Conservation (phyloP, 2,329 filamentous ascomycete species). For the Allantophomopsis lycopodina region DNA sequence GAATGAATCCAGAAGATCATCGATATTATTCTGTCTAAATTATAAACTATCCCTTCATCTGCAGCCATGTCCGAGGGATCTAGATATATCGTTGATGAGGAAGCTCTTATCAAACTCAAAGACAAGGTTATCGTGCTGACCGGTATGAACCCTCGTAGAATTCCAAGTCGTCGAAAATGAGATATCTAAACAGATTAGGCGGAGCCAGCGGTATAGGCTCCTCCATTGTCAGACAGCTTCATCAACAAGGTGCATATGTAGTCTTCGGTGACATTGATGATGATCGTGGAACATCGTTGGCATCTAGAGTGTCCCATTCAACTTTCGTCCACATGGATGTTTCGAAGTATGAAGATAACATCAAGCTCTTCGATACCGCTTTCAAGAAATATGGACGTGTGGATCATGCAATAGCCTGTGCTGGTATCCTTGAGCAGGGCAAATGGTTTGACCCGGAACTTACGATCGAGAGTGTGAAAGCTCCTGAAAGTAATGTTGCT, state of each 20-base stretch:
- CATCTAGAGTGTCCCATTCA: slow-evolving; percentile 12
- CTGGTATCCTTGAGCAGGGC: slow-evolving; percentile 31
- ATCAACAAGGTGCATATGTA: slow-evolving; percentile 38
- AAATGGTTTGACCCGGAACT: slow-evolving; percentile 16
- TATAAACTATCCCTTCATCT: no score
- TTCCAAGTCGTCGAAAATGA: not conserved
- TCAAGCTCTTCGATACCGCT: slow-evolving; percentile 33
- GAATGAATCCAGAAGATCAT: no score
- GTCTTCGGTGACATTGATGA: slow-evolving; percentile 30
- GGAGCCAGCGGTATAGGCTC: slow-evolving; percentile 45
- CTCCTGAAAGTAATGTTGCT: slow-evolving; percentile 10
- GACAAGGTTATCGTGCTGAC: slow-evolving; percentile 36
- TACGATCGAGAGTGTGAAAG: slow-evolving; percentile 1
- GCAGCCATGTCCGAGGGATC: slow-evolving; percentile 21
- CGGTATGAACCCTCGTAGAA: slow-evolving; percentile 17
- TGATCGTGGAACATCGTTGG: slow-evolving; percentile 4
- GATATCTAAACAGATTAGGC: slow-evolving; percentile 19
- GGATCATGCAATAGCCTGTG: slow-evolving; percentile 24
- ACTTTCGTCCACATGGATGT: slow-evolving; percentile 24
- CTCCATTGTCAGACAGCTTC: slow-evolving; percentile 35
- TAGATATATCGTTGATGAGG: no score
- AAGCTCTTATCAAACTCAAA: slow-evolving; percentile 16
- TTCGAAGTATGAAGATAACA: slow-evolving; percentile 28
- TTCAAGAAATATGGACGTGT: slow-evolving; percentile 16
- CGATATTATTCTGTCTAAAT: no score